Base-by-base conservation (phyloP, 371 early-diverging fungal species). In the Amoeboaphelidium occidentale region DNA sequence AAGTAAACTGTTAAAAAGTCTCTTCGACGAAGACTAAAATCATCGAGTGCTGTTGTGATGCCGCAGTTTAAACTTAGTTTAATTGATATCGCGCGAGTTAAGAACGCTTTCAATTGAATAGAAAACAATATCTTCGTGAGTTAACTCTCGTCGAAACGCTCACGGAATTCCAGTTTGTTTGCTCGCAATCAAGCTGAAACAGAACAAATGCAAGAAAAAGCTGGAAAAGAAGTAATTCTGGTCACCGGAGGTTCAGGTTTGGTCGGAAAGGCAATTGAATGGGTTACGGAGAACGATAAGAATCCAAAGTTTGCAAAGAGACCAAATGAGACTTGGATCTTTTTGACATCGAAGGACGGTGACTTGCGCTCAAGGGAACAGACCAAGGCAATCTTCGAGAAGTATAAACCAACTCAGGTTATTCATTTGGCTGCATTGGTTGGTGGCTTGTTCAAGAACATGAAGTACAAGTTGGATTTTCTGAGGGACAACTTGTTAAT, bases 341-440 rank as follows among this genome's bases (percentile, higher is more conserved):
- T 78, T 58, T 64, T 75, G 51, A 67, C 72, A 25, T 75, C 75
- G 54, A 79, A 78, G 62, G 85, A 85, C 55, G 81, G 79, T 25
- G 81, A 84, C 63, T 66, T 84, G 58, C 69, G 76, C 81, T 79
- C 69, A 62, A 56, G 28, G 3, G 67, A 59, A 22, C 64, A 69
- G 47, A 73, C 77, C 49, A 63, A 72, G 58, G 68, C 69, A 42
- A 65, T 81, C 47, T 82, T 81, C 58, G 76, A 78, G 57, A 75
- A 74, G 58, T 70, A 79, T 58, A 67, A 72, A 56, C 83, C 85
- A 43, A 80, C 81, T 12, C 76, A 81, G 51, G 78, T 82, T 55
- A 73, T 83, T 58, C 83, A 82, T 62, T 68, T 85, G 56, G 86
- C 86, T 50, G 86, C 86, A 27, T 59, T 78, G 56, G 86, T 85